Evolutionary conservation across 2,329 filamentous ascomycete species (phyloP), one percentile per base, ranked within the genome.

Genomic region (Calycina herbarum): DNA sequence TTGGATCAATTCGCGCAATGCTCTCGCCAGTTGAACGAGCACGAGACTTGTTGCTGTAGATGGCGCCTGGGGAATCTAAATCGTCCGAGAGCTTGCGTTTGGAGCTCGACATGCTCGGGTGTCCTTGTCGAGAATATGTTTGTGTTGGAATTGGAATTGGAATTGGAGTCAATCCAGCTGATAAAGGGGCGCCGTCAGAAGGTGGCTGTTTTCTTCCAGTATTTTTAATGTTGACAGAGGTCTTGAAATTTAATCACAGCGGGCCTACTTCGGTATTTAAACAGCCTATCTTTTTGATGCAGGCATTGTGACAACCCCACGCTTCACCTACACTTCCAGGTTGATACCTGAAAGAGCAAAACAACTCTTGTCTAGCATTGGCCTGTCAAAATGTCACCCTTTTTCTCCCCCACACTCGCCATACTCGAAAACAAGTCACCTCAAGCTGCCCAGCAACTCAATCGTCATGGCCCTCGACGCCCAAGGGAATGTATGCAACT

Each of bases 1-100:
- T 85, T 10, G 86, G 83, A 75, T 92, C 84, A 66, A 88, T 76
- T 54, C 78, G 78, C 15, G 70, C 70, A 62, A 74, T 72, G 20
- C 65, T 68, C 15, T 75, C 73, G 11, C 66, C 68, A 13, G 68
- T 60, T 45, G 69, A 65, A 20, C 67, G 64, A 35, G 68, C 61
- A 17, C 71, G 66, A n/a, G 64, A 65, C 65, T 74, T 70, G 35
- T 69, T 69, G 61, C 65, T 73, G 62, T 70, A 69, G 0, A 69
- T 45, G n/a, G 59, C 20, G 33, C 62, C 61, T n/a, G 64, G 56
- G 38, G 65, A 63, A 31, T 72, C 65, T 1, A 66, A 61, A 8
- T 62, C 65, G 31, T 66, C 48, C 24, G 48, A 24, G 11, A 24
- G 61, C 61, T 73, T 73, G 10, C 72, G 70, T 63, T 72, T 74